phyloP scores from a whole-genome alignment of 305 asterid species.

The Andrographis paniculata region DNA sequence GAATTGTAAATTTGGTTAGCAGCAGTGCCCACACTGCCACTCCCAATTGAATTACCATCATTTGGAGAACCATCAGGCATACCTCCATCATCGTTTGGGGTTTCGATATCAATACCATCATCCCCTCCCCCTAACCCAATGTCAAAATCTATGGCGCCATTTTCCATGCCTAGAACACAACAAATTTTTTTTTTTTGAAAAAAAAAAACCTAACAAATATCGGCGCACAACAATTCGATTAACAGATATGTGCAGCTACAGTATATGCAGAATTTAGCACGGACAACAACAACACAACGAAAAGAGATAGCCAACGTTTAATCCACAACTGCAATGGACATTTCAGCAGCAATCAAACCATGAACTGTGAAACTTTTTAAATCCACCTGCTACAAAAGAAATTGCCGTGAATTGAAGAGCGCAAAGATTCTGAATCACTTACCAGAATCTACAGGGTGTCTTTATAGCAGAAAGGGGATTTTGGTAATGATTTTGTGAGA shows the following conservation, averaged over 20 bases:
- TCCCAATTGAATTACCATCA: slow-evolving; percentile 43
- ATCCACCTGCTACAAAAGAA: neutral
- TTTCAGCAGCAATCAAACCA: neutral
- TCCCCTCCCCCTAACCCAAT: slow-evolving; percentile 73
- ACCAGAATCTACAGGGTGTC: slow-evolving; percentile 23
- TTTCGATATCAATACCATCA: slow-evolving; percentile 50
- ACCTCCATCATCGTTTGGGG: slow-evolving; percentile 37
- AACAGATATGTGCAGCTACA: slow-evolving; percentile 6
- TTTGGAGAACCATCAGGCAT: slow-evolving; percentile 34
- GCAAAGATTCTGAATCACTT: slow-evolving; percentile 14
- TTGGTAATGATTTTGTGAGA: slow-evolving; percentile 1
- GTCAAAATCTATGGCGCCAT: slow-evolving; percentile 65
- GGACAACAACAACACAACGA: too few relatives aligned
- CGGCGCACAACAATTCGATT: slow-evolving; percentile 9
- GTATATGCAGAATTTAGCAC: neutral
- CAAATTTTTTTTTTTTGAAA: too few relatives aligned
- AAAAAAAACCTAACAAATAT: slow-evolving; percentile 1
- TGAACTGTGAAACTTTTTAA: neutral
- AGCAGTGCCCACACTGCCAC: slow-evolving; percentile 37
- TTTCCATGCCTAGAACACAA: slow-evolving; percentile 43
- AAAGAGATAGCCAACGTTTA: slow-evolving; percentile 5
- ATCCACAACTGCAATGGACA: slow-evolving; percentile 16
- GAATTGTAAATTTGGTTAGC: slow-evolving; percentile 39
- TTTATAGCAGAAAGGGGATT: slow-evolving; percentile 11
- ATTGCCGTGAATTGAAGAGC: neutral